A percentile compares a stretch with the other conserved stretches of the same genome.
Conservation (phyloP, 495 filamentous ascomycete genomes). For the Poronia punctata region DNA sequence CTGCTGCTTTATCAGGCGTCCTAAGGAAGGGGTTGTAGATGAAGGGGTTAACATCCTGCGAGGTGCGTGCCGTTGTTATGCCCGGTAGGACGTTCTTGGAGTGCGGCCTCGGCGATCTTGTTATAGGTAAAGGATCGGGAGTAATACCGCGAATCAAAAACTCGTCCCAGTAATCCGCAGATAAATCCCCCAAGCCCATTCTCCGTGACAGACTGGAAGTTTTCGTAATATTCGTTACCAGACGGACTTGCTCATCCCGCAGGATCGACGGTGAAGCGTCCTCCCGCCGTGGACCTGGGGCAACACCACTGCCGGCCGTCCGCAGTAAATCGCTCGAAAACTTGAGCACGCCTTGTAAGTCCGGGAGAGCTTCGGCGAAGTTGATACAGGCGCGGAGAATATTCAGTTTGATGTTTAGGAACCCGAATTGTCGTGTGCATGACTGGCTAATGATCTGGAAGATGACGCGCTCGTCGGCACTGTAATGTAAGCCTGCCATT, state of each 20-base stretch:
- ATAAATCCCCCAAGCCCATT: conserved; percentile 59
- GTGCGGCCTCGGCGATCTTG: conserved; percentile 60
- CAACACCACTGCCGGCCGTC: conserved; percentile 72
- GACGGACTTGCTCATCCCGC: conserved; percentile 75
- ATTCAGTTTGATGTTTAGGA: conserved; percentile 68
- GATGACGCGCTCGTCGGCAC: conserved; percentile 44
- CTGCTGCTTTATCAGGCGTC: conserved; percentile 45
- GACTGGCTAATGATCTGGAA: conserved; percentile 47
- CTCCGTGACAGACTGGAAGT: conserved; percentile 69
- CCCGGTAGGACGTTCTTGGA: conserved; percentile 63
- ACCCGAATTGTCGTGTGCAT: conserved; percentile 53
- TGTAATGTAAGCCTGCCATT: conserved; percentile 16
- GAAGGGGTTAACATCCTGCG: conserved; percentile 70
- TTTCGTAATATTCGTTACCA: conserved; percentile 75
- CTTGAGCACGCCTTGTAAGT: conserved; percentile 78
- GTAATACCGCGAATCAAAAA: conserved; percentile 83
- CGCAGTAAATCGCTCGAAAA: conserved; percentile 79
- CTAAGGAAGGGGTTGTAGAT: conserved; percentile 87
- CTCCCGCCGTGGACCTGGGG: conserved; percentile 55
- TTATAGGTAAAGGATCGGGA: conserved; percentile 43
- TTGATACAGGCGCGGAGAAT: conserved; percentile 79
- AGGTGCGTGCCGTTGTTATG: conserved; percentile 43
- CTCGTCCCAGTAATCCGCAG: conserved; percentile 92
- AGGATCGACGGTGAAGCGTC: conserved; percentile 58
- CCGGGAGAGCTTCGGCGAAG: conserved; percentile 87